Base-by-base conservation (phyloP, 441 rosid species). In the Aleurites moluccanus region DNA sequence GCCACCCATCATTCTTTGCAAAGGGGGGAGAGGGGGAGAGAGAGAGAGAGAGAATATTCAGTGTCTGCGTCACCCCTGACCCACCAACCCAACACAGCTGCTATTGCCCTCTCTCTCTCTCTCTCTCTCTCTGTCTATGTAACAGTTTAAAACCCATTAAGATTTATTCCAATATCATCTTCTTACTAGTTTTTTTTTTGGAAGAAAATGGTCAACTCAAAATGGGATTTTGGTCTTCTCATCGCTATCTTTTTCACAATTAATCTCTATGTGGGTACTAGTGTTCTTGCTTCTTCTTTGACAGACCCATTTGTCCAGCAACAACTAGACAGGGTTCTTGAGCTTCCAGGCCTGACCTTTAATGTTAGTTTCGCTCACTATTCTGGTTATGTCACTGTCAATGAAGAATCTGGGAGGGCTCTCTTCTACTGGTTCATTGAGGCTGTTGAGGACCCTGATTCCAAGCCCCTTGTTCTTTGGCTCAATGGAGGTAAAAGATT, bases 381-480 rank as follows among this genome's bases (percentile, higher is more conserved):
- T 69, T 81, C 99, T 50, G 99, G 99, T 6, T 89, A 88, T 75
- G 90, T 86, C 59, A 83, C 92, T 16, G 96, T 92, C 74, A 89
- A 90, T 77, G 80, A 91, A 72, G 69, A 79, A 66, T 76, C 80
- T n/a, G 97, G 94, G 57, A 88, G 90, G 85, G 88, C 97, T 68
- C 86, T 94, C n/a, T 94, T 94, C 64, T 94, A 92, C 61, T 94
- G 97, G 99, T 70, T 94, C 63, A 67, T 89, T 52, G 97, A 94
- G 77, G 96, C 97, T 45, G 81, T 55, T 11, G 90, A 88, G 72
- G 94, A 92, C 64, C 88, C 99, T 74, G 83, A 82, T 75, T 92
- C 97, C 66, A 92, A 92, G 86, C 97, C 97, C 80, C 88, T 94
- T 70, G 75, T 94, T 77, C 97, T 94, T 70, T 91, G 99, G 97